phyloP scores from a whole-genome alignment of 1,139 yeast genomes.

The Geotrichum fermentans region DNA sequence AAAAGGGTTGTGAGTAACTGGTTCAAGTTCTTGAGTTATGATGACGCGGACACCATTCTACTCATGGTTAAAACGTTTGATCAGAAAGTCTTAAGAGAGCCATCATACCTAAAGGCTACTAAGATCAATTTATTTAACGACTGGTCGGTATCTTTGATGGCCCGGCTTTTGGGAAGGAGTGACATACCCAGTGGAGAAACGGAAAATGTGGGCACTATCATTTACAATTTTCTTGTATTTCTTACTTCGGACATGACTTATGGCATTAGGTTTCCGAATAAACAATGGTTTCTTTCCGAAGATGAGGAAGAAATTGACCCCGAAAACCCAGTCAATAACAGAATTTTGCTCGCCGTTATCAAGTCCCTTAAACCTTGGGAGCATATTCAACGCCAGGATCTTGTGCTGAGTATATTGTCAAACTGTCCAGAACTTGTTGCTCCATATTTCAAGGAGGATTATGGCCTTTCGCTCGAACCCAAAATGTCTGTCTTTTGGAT shows the following conservation, averaged over 20 bases:
- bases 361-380: conserved; percentile 79
- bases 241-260: conserved; percentile 49
- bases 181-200: conserved; percentile 32
- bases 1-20: conserved; percentile 57
- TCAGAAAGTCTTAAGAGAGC: conserved; percentile 52
- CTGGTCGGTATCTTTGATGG: conserved; percentile 58
- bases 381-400: conserved; percentile 55
- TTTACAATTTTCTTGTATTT: conserved; percentile 49
- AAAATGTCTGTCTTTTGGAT: conserved; percentile 76
- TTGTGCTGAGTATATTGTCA: conserved; percentile 50
- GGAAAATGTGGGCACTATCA: conserved; percentile 23
- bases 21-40: conserved; percentile 57
- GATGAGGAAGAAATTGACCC: conserved; percentile 21
- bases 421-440: conserved; percentile 66
- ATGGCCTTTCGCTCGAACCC: conserved; percentile 60
- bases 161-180: conserved; percentile 47
- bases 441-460: conserved; percentile 55
- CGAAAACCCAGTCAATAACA: conserved; percentile 42
- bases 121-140: conserved; percentile 79
- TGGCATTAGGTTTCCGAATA: conserved; percentile 63
- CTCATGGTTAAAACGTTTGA: conserved; percentile 48
- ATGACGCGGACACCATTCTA: conserved; percentile 43
- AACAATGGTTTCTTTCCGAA: conserved; percentile 50
- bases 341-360: conserved; percentile 57
- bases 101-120: conserved; percentile 57